These are phyloP conservation scores for Curvularia hawaiiensis DNA, from an alignment of 2,329 filamentous ascomycete genomes.

Conservation along the genomic window DNA sequence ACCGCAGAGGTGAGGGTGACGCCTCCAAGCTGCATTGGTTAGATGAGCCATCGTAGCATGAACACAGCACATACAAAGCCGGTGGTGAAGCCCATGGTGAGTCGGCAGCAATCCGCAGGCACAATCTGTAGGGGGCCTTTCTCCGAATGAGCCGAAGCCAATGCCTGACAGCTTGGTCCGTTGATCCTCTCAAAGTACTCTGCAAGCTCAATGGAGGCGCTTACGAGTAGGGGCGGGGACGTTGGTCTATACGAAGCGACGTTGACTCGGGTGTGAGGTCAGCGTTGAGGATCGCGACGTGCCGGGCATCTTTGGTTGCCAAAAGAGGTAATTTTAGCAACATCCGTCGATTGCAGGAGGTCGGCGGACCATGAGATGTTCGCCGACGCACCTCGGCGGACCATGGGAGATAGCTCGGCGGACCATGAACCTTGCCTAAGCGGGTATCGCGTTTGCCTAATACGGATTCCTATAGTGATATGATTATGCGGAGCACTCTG, in stretches of 20 bases:
- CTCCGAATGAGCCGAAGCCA: constrained; percentile 6
- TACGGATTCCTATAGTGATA: neutral
- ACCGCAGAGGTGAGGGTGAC: constrained; percentile 56
- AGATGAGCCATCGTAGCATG: neutral
- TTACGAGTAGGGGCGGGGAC: neutral
- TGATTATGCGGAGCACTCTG: no score
- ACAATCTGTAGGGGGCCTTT: neutral
- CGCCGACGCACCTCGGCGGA: neutral
- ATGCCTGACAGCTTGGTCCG: constrained; percentile 8
- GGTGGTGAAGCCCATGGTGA: constrained; percentile 57
- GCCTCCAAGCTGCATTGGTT: constrained; percentile 51
- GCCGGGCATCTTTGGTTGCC: constrained; percentile 7
- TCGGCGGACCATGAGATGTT: neutral
- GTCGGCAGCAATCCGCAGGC: constrained; percentile 5
- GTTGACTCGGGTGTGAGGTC: constrained; percentile 15
- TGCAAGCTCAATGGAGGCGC: neutral
- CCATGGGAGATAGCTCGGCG: no score
- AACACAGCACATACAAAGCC: constrained; percentile 52
- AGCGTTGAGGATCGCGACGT: constrained; percentile 13
- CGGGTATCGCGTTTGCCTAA: neutral
- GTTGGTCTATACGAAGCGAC: neutral
- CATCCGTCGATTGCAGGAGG: constrained; percentile 4
- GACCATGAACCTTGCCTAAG: neutral
- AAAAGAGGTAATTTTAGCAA: constrained; percentile 7
- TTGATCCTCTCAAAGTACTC: neutral